A percentile compares a stretch with the other conserved stretches of the same genome.
Evolutionary conservation across 257 asterid genomes (phyloP).

Genomic region (Coffea eugenioides): DNA sequence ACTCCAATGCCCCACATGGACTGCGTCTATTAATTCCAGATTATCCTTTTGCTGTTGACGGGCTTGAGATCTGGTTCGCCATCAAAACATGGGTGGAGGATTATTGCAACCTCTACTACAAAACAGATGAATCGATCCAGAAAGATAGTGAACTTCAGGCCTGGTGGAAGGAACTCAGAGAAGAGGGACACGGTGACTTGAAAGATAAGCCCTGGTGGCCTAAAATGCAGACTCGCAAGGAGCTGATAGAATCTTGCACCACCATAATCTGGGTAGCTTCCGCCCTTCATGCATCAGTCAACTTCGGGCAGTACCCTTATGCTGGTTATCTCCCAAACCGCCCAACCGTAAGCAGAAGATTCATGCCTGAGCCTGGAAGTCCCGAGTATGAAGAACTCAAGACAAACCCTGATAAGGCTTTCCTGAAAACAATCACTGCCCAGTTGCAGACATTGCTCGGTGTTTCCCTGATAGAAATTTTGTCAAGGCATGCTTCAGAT

Average conservation of each 20-base stretch:
- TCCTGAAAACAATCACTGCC: slow-evolving; percentile 59
- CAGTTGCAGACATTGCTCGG: slow-evolving; percentile 59
- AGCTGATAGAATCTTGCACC: slow-evolving; percentile 59
- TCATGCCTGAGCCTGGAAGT: slow-evolving; percentile 56
- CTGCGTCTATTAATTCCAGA: slow-evolving; percentile 61
- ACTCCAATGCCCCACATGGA: slow-evolving; percentile 51
- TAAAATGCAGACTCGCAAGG: slow-evolving; percentile 53
- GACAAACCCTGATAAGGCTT: slow-evolving; percentile 58
- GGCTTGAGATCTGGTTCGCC: slow-evolving; percentile 79
- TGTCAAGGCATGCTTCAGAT: slow-evolving; percentile 71
- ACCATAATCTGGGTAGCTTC: slow-evolving; percentile 73
- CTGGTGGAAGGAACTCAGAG: slow-evolving; percentile 79
- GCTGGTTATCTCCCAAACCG: slow-evolving; percentile 68
- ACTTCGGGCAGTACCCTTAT: slow-evolving; percentile 69
- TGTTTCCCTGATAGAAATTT: slow-evolving; percentile 54
- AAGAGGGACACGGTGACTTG: slow-evolving; percentile 71
- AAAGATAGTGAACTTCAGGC: slow-evolving; percentile 59
- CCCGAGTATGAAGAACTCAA: slow-evolving; percentile 63
- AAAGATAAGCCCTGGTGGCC: slow-evolving; percentile 77
- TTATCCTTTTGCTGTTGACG: slow-evolving; percentile 83
- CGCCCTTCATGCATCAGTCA: slow-evolving; percentile 77
- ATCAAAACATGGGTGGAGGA: slow-evolving; percentile 67
- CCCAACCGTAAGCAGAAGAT: slow-evolving; percentile 60
- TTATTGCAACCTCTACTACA: slow-evolving; percentile 64
- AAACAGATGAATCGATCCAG: slow-evolving; percentile 36